A percentile compares a stretch with the other conserved stretches of the same genome.
These are phyloP conservation scores for Trichosporon sp. DNA, from an alignment of 1,284 basidiomycete species.

Conservation along the genomic window DNA sequence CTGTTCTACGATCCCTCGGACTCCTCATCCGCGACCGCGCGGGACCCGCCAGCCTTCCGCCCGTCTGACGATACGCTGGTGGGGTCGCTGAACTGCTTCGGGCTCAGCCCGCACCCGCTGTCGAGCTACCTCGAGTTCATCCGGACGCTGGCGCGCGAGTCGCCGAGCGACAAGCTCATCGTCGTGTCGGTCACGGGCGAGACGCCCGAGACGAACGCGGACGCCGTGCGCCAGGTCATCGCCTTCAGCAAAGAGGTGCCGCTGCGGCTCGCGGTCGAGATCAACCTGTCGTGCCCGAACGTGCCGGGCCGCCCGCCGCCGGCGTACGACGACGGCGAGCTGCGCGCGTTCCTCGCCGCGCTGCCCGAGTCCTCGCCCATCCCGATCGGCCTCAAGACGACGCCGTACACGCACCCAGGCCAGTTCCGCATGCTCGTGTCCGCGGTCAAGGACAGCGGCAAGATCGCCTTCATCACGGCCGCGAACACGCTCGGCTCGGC, in stretches of 20 bases:
- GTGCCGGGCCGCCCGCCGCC: slow-evolving; percentile 21
- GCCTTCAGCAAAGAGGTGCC: background rate
- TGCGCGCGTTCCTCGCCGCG: slow-evolving; percentile 13
- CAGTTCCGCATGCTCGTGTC: slow-evolving; percentile 20
- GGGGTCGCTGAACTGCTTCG: slow-evolving; percentile 19
- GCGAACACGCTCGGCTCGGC: slow-evolving; percentile 19
- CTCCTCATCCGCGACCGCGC: background rate
- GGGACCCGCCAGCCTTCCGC: background rate
- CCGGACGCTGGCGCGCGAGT: background rate
- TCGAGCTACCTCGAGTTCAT: slow-evolving; percentile 11
- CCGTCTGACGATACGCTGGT: background rate
- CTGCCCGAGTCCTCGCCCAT: slow-evolving; percentile 9
- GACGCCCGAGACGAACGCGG: slow-evolving; percentile 14
- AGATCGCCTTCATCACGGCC: slow-evolving; percentile 16
- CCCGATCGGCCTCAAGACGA: slow-evolving; percentile 19
- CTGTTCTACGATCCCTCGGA: slow-evolving; percentile 17
- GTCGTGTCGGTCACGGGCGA: slow-evolving; percentile 17
- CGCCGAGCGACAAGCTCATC: slow-evolving; percentile 13
- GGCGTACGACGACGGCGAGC: slow-evolving; percentile 19
- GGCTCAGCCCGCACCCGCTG: slow-evolving; percentile 14
- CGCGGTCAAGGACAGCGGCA: background rate
- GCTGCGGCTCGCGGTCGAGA: slow-evolving; percentile 15
- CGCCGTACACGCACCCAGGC: slow-evolving; percentile 18
- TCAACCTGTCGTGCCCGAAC: slow-evolving; percentile 22
- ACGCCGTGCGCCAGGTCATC: slow-evolving; percentile 13